Evolutionary conservation across 441 rosid species (phyloP).

Genomic region (Geranium incanum): DNA sequence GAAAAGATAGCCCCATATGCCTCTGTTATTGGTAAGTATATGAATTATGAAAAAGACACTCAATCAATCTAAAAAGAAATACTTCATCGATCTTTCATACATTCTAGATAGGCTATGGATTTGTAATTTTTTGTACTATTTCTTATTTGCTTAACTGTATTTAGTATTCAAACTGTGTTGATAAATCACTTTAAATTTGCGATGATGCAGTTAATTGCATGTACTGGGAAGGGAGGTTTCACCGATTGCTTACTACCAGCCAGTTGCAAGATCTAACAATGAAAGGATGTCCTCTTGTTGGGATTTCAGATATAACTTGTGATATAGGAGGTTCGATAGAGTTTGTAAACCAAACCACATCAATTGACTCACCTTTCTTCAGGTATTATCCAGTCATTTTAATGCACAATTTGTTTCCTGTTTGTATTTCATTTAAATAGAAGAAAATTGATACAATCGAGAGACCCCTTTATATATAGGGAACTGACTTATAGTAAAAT

Average conservation of each 20-base stretch:
- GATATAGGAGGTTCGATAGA: slow-evolving; percentile 83
- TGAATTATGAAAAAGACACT: background rate
- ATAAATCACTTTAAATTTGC: slow-evolving; percentile 1
- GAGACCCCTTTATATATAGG: no score
- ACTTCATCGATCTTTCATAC: background rate
- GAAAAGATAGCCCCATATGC: slow-evolving; percentile 76
- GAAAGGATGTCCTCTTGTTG: slow-evolving; percentile 67
- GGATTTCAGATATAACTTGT: slow-evolving; percentile 86
- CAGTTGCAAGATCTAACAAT: slow-evolving; percentile 57
- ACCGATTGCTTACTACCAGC: slow-evolving; percentile 54
- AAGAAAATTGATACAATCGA: no score
- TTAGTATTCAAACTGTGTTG: background rate
- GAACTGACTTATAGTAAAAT: no score
- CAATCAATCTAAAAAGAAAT: background rate
- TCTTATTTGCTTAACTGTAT: background rate
- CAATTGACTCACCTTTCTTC: slow-evolving; percentile 75
- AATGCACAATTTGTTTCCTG: background rate
- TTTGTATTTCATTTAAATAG: background rate
- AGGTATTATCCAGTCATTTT: slow-evolving; percentile 35
- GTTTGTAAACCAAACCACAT: slow-evolving; percentile 64
- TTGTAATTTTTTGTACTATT: background rate
- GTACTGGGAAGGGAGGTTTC: slow-evolving; percentile 95
- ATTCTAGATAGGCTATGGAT: background rate
- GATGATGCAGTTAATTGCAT: slow-evolving; percentile 71
- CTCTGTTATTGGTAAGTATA: slow-evolving; percentile 63